These are phyloP conservation scores for Cladosporium sp. DNA, from an alignment of 2,329 filamentous ascomycete genomes.

Conservation along the genomic window DNA sequence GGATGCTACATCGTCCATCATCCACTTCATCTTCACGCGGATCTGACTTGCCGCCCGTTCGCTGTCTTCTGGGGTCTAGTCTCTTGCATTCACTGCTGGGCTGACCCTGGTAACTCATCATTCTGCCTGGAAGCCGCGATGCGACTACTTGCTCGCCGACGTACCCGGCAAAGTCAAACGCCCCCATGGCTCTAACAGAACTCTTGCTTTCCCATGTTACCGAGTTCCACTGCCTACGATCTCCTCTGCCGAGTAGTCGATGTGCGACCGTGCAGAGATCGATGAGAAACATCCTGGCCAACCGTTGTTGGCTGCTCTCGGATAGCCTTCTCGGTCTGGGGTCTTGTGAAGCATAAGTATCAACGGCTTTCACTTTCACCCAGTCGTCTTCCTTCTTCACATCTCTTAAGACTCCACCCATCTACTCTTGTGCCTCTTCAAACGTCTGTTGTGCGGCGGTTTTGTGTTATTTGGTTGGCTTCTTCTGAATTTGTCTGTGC, in stretches of 20 bases:
- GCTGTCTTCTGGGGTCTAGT: not conserved
- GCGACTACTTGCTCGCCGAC: not conserved
- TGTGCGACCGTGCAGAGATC: not conserved
- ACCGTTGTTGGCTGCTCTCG: constrained; percentile 5
- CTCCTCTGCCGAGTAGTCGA: not conserved
- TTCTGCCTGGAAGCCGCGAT: not conserved
- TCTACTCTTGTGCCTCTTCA: constrained; percentile 5
- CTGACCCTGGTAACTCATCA: not conserved
- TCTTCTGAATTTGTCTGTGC: constrained; percentile 3
- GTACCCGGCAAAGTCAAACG: not conserved
- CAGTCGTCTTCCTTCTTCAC: constrained; percentile 10
- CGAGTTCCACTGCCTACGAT: not conserved
- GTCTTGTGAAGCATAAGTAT: constrained; percentile 10
- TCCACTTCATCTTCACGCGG: not conserved
- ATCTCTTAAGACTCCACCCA: constrained; percentile 7
- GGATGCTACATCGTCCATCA: not conserved
- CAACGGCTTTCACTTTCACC: not conserved
- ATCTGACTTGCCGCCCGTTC: not conserved
- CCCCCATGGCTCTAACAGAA: constrained; percentile 2
- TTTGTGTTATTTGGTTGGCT: constrained; percentile 6
- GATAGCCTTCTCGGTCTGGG: not conserved
- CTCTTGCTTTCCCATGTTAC: constrained; percentile 5
- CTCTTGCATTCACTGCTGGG: not conserved
- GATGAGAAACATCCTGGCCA: not conserved
- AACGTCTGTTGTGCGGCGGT: constrained; percentile 9